Evolutionary conservation across 2,329 filamentous ascomycete genomes (phyloP).

Genomic region (Sporothrix schenckii): DNA sequence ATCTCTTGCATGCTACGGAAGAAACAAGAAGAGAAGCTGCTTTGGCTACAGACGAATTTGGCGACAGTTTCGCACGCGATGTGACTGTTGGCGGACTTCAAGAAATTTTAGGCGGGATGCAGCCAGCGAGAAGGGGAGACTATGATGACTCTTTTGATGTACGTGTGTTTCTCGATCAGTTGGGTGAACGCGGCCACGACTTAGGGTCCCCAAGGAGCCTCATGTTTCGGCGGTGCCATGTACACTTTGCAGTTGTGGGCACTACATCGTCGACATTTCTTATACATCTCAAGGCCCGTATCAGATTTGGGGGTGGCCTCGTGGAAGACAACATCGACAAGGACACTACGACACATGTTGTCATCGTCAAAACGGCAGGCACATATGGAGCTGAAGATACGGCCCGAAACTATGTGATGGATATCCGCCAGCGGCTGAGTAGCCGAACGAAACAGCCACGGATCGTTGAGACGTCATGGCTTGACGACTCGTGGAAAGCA

Average conservation of each 20-base stretch:
- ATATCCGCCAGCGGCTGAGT: conserved; percentile 53
- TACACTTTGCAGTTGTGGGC: conserved; percentile 46
- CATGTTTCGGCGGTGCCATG: conserved; percentile 55
- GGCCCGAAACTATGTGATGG: conserved; percentile 46
- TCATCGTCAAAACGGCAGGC: conserved; percentile 52
- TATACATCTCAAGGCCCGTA: conserved; percentile 52
- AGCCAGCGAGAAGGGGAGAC: conserved; percentile 34
- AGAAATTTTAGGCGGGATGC: conserved; percentile 46
- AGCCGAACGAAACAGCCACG: conserved; percentile 61
- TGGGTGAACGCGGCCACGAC: conserved; percentile 60
- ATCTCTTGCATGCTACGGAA: conserved; percentile 72
- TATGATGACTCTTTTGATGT: conserved; percentile 46
- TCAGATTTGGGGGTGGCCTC: conserved; percentile 70
- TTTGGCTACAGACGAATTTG: conserved; percentile 71
- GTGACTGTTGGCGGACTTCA: conserved; percentile 43
- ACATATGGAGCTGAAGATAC: conserved; percentile 44
- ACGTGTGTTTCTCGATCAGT: conserved; percentile 54
- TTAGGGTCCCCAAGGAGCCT: conserved; percentile 54
- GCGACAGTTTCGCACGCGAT: conserved; percentile 81
- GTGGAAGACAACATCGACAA: conserved; percentile 57
- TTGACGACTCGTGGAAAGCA: conserved; percentile 79
- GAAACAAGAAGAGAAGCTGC: conserved; percentile 58
- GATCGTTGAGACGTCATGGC: conserved; percentile 71
- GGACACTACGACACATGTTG: conserved; percentile 69
- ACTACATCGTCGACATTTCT: neutral